These are phyloP conservation scores for Vickermania ingenoplastis DNA, from an alignment of 208 protist species.

Conservation along the genomic window DNA sequence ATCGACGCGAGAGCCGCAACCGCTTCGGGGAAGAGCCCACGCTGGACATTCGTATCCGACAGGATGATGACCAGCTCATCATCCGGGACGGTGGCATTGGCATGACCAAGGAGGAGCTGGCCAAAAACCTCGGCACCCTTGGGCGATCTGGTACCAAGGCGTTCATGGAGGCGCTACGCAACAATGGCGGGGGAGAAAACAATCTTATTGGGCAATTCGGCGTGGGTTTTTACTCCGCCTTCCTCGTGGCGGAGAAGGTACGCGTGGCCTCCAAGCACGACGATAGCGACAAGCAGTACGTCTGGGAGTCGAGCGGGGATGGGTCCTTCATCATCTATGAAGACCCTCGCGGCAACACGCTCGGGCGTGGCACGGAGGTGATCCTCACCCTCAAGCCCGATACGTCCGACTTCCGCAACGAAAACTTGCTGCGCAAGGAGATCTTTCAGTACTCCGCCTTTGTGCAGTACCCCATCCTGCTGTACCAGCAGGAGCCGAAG, in stretches of 20 bases:
- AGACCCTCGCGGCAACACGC: slow-evolving; percentile 91
- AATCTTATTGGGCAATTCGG: slow-evolving; percentile 99
- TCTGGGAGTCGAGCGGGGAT: slow-evolving; percentile 97
- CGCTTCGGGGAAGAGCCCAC: slow-evolving; percentile 53
- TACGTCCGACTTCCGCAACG: slow-evolving; percentile 93
- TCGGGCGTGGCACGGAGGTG: slow-evolving; percentile 96
- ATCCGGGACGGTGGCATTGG: slow-evolving; percentile 98
- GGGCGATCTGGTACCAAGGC: slow-evolving; percentile 98
- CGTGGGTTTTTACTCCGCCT: slow-evolving; percentile 99
- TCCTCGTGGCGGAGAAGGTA: slow-evolving; percentile 98
- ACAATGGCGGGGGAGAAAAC: slow-evolving; percentile 49
- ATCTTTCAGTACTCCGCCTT: slow-evolving; percentile 99
- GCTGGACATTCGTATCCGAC: slow-evolving; percentile 88
- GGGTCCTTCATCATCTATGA: slow-evolving; percentile 92
- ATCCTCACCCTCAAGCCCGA: slow-evolving; percentile 96
- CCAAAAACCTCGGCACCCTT: slow-evolving; percentile 98
- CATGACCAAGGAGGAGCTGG: slow-evolving; percentile 99
- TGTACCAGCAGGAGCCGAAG: slow-evolving; percentile 72
- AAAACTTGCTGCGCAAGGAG: slow-evolving; percentile 82
- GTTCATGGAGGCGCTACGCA: slow-evolving; percentile 87
- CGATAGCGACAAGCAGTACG: slow-evolving; percentile 89
- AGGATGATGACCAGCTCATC: slow-evolving; percentile 89
- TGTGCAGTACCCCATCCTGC: slow-evolving; percentile 98
- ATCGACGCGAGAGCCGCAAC: slow-evolving; percentile 78
- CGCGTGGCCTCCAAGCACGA: slow-evolving; percentile 94